Evolutionary conservation across 768 basidiomycete species (phyloP).

Genomic region (Boletus reticuloceps): DNA sequence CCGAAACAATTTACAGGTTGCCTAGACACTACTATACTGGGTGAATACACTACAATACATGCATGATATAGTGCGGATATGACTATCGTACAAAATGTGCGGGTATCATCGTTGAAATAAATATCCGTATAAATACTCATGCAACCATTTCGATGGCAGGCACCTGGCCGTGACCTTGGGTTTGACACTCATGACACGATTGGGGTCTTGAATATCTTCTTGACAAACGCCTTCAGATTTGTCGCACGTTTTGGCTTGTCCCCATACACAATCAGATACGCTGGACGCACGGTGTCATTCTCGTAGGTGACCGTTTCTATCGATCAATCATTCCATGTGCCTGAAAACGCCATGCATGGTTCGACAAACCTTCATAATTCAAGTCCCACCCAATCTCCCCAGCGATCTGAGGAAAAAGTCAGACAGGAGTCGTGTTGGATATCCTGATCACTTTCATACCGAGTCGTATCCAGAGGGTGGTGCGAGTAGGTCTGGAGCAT

Average conservation of each 20-base stretch:
- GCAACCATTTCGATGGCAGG: neutral
- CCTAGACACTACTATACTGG: neutral
- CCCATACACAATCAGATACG: conserved; percentile 64
- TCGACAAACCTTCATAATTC: conserved; percentile 50
- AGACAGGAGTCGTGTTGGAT: neutral
- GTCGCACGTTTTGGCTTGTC: conserved; percentile 17
- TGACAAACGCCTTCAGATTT: conserved; percentile 28
- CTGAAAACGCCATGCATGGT: neutral
- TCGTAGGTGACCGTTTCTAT: conserved; percentile 62
- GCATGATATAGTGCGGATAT: conserved; percentile 4
- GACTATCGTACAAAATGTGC: conserved; percentile 15
- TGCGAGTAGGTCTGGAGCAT: conserved; percentile 44
- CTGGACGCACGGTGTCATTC: conserved; percentile 66
- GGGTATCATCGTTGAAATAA: conserved; percentile 14
- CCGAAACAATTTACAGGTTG: neutral
- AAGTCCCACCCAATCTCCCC: conserved; percentile 64
- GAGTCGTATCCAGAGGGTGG: conserved; percentile 63
- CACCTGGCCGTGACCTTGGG: neutral
- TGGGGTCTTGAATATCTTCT: conserved; percentile 31
- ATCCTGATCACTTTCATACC: conserved; percentile 34
- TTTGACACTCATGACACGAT: conserved; percentile 19
- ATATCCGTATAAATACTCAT: conserved; percentile 9
- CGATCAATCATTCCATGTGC: neutral
- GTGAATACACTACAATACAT: conserved; percentile 6
- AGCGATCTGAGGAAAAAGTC: conserved; percentile 40